Evolutionary conservation across 371 early-diverging fungal species (phyloP), one percentile per base, ranked within the genome.

Genomic region (Haplosporangium sp.): DNA sequence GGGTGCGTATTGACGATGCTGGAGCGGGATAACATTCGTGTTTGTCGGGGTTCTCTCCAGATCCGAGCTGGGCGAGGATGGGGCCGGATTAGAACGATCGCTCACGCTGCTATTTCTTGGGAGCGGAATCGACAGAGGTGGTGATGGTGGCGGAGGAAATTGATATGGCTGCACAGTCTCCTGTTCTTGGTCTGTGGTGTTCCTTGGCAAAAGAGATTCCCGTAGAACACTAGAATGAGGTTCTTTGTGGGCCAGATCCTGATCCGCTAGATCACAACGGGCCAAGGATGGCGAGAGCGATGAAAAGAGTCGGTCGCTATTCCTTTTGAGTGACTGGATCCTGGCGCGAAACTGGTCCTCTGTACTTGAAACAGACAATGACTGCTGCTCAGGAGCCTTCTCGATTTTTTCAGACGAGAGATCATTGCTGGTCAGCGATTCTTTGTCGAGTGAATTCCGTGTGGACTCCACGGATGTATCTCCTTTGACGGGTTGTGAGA

Each of bases 71-170:
- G 59, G 53, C 2, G 48, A 61, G 13, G 57, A 2, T 38, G 57
- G 43, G 8, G 59, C 58, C 13, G 43, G 50, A 13, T 18, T 37
- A n/a, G 29, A 18, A 20, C 37, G 20, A 8, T 59, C 57, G 5
- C 48, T 37, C 6, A n/a, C 16, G 36, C 36, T 43, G 18, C 58
- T 38, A 7, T 42, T 62, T 29, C 59, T 68, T n/a, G 74, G 42
- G 10, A 52, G 55, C 6, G 74, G 74, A 57, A 74, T 74, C 0
- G 74, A 69, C 3, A 68, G 53, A n/a, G 74, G 74, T 8, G 74
- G 68, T 4, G 74, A 74, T 13, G 74, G 69, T 23, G 55, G 60
- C 0, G 74, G 69, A 11, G 74, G 74, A 53, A 74, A 68, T 38
- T 56, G 54, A 23, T 68, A 74, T 14, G 62, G 38, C 37, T 64